Evolutionary conservation across 163 green algal species (phyloP), one percentile per base, ranked within the genome.

Genomic region (Scenedesmus sp.): DNA sequence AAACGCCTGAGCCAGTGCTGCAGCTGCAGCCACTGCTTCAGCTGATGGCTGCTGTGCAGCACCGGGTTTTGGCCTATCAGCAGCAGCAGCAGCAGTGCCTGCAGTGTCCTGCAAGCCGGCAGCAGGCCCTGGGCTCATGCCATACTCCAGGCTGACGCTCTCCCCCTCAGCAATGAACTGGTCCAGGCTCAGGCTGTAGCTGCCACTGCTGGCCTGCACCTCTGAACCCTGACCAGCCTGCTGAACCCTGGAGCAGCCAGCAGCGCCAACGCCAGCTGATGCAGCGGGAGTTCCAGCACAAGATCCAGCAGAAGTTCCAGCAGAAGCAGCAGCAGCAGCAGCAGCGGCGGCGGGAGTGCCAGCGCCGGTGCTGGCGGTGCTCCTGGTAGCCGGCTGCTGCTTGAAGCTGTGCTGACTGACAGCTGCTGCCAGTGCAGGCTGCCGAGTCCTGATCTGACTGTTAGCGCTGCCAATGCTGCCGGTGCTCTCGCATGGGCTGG

Each of bases 121-220:
- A 59, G 16, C 20, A 46, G 20, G 18, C 2, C 55, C 82, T 23
- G 73, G 73, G 55, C 70, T 86, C n/a, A 87, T 86, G 76, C 74
- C 87, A 62, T 87, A 87, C 15, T 87, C 87, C 59, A 87, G 13
- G 55, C 67, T 81, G 1, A 87, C 87, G 6, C n/a, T 66, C 59
- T 87, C 87, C 46, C 13, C 87, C 13, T 87, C 87, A 13, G 52
- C 64, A 54, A 87, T 87, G 2, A 91, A 15, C 23, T 91, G 74
- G 67, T 87, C 76, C 70, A 87, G 26, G 13, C 87, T 91, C 7
- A 77, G 18, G 9, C 87, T 91, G 23, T 55, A 52, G 23, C 70
- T 79, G 70, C 2, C 70, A 3, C n/a, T 66, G 70, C 87, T 85
- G 16, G n/a, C 16, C 54, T 90, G 79, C 13, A 66, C 8, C 70